Base-by-base conservation (phyloP, 495 filamentous ascomycete species). In the Durotheca rogersii region DNA sequence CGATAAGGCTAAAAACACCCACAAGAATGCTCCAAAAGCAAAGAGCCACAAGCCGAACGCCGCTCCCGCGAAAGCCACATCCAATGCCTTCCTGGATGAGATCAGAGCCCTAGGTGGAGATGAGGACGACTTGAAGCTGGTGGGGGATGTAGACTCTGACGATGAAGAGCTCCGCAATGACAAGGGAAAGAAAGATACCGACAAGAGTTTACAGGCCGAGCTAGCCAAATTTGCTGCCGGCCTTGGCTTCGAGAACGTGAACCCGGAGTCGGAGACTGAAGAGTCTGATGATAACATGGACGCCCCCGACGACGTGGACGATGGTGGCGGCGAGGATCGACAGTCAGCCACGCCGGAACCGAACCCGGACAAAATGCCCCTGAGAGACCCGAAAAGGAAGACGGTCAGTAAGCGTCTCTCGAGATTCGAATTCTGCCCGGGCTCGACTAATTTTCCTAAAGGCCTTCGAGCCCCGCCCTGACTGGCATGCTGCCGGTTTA, bases 401-500 rank as follows among this genome's bases (percentile, higher is more conserved):
- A 61, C 66, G 73, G 71, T 69, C 46, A 74, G 71, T 74, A 67
- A 50, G 59, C 50, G 46, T 64, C 40, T 62, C 39, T 16, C 15
- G 15, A 14, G 31, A 41, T 17, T 32, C 34, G 11, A n/a, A n/a
- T n/a, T n/a, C 16, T 17, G 27, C 39, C 17, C 35, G 32, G 19
- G 20, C 44, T 54, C 30, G 43, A 48, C 64, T 69, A 50, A 65
- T 57, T 55, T 29, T 37, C 39, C 35, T 45, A 47, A 47, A 92
- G 88, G 72, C 82, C 9, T 84, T 95, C 56, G 72, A 81, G 49
- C 87, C 89, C 27, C 79, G 86, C 47, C 81, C 89, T 36, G 91
- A 96, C 61, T 97, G 92, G 92, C 86, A 95, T 66, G 77, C 80
- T 35, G 73, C 77, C 29, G 65, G 74, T 46, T 76, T 91, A 27